Evolutionary conservation across 495 filamentous ascomycete genomes (phyloP).

Genomic region (Thozetella sp.): DNA sequence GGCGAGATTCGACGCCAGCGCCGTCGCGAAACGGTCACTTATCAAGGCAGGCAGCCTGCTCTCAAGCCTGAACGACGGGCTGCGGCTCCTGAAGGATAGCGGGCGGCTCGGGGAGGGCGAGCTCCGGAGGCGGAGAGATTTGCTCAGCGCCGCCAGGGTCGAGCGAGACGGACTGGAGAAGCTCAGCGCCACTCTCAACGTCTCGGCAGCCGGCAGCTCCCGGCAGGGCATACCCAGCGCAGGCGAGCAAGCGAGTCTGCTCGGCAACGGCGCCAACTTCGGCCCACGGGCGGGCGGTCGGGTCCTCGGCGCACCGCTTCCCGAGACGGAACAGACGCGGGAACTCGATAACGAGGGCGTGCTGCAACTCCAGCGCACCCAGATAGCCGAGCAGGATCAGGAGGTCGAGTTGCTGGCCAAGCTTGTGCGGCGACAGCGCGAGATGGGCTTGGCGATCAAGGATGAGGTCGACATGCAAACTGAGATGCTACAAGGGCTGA

Average conservation of each 20-base stretch:
- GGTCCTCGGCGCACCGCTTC: slow-evolving; percentile 74
- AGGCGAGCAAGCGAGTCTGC: slow-evolving; percentile 32
- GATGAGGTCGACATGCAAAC: slow-evolving; percentile 86
- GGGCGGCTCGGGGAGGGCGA: slow-evolving; percentile 80
- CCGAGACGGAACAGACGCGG: slow-evolving; percentile 84
- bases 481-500: slow-evolving; percentile 73
- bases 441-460: slow-evolving; percentile 84
- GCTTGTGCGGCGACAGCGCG: slow-evolving; percentile 78
- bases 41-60: slow-evolving; percentile 74
- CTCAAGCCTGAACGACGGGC: slow-evolving; percentile 67
- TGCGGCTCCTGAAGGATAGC: slow-evolving; percentile 52
- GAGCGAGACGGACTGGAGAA: slow-evolving; percentile 88
- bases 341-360: slow-evolving; percentile 92
- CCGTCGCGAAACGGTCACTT: slow-evolving; percentile 79
- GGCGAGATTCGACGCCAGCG: slow-evolving; percentile 63
- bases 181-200: slow-evolving; percentile 71
- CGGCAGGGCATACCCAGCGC: slow-evolving; percentile 20
- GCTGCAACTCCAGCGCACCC: slow-evolving; percentile 78
- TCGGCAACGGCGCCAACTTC: slow-evolving; percentile 16
- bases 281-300: slow-evolving; percentile 46
- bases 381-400: slow-evolving; percentile 85
- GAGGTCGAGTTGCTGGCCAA: slow-evolving; percentile 75
- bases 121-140: slow-evolving; percentile 75
- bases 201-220: slow-evolving; percentile 20
- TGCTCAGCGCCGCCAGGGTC: slow-evolving; percentile 74